These are phyloP conservation scores for Candida multigemmis DNA, from an alignment of 805 yeast species.

Conservation along the genomic window DNA sequence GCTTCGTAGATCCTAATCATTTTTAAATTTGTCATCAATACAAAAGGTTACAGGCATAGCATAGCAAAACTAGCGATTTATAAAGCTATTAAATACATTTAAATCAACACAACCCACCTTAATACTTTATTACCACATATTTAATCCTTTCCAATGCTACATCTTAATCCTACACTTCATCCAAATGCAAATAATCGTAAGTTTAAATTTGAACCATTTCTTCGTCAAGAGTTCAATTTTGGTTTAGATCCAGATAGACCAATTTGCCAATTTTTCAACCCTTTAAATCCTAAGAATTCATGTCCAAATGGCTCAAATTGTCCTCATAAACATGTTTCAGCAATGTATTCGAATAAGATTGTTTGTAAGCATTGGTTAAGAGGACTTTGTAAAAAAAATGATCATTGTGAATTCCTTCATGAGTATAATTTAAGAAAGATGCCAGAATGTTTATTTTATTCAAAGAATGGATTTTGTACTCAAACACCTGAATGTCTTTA, in stretches of 20 bases:
- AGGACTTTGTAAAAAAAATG: constrained; percentile 94
- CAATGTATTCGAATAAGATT: constrained; percentile 44
- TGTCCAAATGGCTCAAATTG: constrained; percentile 87
- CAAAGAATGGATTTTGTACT: constrained; percentile 78
- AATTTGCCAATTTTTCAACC: constrained; percentile 63
- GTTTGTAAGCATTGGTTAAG: constrained; percentile 98
- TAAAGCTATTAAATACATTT: not conserved
- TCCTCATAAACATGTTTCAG: constrained; percentile 73
- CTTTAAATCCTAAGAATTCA: constrained; percentile 40
- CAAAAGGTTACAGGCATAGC: not conserved
- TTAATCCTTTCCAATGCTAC: constrained; percentile 17
- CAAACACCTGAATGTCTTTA: constrained; percentile 93
- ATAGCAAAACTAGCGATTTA: not conserved
- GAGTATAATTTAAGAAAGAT: constrained; percentile 89
- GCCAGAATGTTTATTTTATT: constrained; percentile 92
- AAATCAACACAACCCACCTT: too few species aligned
- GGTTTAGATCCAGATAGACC: constrained; percentile 88
- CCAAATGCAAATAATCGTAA: constrained; percentile 29
- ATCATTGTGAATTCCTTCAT: constrained; percentile 91
- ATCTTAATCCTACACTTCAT: constrained; percentile 28
- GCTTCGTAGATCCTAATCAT: not conserved
- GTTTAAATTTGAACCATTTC: constrained; percentile 72
- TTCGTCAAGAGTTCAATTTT: constrained; percentile 70
- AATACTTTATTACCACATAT: not conserved
- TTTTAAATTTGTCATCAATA: not conserved